Base-by-base conservation (phyloP, 345 rosid species). In the Populus deltoides region DNA sequence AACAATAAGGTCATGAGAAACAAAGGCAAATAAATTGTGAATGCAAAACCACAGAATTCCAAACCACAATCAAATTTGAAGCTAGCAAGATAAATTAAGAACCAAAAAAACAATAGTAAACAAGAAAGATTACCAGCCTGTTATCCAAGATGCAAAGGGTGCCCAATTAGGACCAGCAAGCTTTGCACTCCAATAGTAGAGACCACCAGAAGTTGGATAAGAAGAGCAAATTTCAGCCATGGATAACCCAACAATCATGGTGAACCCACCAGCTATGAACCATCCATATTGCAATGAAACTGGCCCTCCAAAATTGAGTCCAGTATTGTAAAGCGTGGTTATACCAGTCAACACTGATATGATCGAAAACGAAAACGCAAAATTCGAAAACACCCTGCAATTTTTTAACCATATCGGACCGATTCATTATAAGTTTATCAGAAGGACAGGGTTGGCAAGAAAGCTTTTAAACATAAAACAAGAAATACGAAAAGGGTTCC, bases 221-320 rank as follows among this genome's bases (percentile, higher is more conserved):
- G 99, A 88, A 36, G 98, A 96, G 79, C 99, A 96, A 78, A 96
- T 93, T 86, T 96, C 98, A 70, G 97, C 99, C 98, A 96, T 93
- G 9, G 99, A 87, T 36, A 85, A 77, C 8, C 97, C 98, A 43
- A 93, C 98, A 78, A 87, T 74, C 99, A 96, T 89, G 51, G 98
- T 96, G 87, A 96, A 93, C 0, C 39, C 41, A 62, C 99, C 94
- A 1, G 97, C 93, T 24, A 93, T 72, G 47, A 96, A 85, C 99
- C 99, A 96, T 7, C 99, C 99, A 84, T 93, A 95, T 5, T 89
- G 88, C 70, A 93, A 78, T 27, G 96, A 89, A 33, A 89, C 80
- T n/a, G 99, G 85, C 20, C 99, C 98, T 20, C 99, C 98, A 75
- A 84, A 91, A 16, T 41, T 89, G 83, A 95, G 81, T 24, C 98